Conservation (phyloP, 225 moss, liverwort and hornwort species). For the Marchantia paleacea region DNA sequence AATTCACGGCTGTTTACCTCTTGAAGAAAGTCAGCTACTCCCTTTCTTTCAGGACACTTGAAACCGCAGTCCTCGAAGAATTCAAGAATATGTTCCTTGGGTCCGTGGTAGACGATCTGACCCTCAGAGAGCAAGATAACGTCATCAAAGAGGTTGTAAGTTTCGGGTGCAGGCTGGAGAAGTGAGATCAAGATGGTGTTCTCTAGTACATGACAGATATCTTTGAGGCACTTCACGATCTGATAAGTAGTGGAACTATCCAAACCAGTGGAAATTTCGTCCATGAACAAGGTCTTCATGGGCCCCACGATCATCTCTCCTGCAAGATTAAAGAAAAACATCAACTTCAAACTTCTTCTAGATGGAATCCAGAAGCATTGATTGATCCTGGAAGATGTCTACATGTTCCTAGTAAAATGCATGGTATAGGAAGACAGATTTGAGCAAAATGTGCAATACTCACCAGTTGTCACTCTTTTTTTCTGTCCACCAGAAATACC, state of each 20-base stretch:
- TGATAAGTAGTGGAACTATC: constrained; percentile 33
- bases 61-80: constrained; percentile 32
- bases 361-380: neutral
- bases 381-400: too few species aligned
- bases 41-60: constrained; percentile 29
- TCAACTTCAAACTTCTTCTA: neutral
- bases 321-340: neutral
- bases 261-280: constrained; percentile 31
- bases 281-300: constrained; percentile 28
- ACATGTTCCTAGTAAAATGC: too few species aligned
- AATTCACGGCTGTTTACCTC: constrained; percentile 18
- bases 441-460: neutral
- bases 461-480: constrained; percentile 68
- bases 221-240: constrained; percentile 21
- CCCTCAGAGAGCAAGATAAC: constrained; percentile 27
- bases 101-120: constrained; percentile 30
- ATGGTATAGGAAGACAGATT: too few species aligned
- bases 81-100: constrained; percentile 15
- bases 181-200: constrained; percentile 29
- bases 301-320: constrained; percentile 35
- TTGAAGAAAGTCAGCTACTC: constrained; percentile 32
- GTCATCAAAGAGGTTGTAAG: constrained; percentile 29
- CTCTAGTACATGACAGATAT: constrained; percentile 26
- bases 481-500: constrained; percentile 84
- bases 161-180: constrained; percentile 33